Base-by-base conservation (phyloP, 2,329 filamentous ascomycete genomes). In the Fusarium devonianum region DNA sequence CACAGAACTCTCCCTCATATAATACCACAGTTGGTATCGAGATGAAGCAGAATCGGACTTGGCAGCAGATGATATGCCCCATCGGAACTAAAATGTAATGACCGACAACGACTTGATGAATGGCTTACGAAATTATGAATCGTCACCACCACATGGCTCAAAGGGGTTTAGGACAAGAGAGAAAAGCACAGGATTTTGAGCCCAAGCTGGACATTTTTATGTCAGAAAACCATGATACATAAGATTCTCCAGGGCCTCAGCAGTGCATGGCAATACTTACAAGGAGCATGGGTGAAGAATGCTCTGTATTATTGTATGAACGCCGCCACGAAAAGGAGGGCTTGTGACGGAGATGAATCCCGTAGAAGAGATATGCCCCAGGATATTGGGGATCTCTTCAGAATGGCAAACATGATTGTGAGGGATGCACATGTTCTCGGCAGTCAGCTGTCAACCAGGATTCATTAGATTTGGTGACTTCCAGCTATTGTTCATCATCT, bases 1-100 rank as follows among this genome's bases (percentile, higher is more conserved):
- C 4, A 65, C 63, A 66, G 63, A 32, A 65, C 63, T 63, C 63
- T 63, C 54, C 35, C 46, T 42, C 40, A 25, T 28, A 42, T 14
- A 7, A 28, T n/a, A n/a, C 22, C n/a, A n/a, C 4, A 9, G 23
- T 25, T 36, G 30, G 21, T 35, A 28, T 16, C 36, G 17, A n/a
- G 23, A 25, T 30, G 37, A 23, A 18, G 22, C 25, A 14, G 6
- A 22, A 37, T 32, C 13, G 21, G 19, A 7, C n/a, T n/a, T n/a
- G n/a, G n/a, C n/a, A n/a, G n/a, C n/a, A n/a, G n/a, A n/a, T n/a
- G n/a, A n/a, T n/a, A n/a, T n/a, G n/a, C n/a, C n/a, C n/a, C n/a
- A n/a, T n/a, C n/a, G n/a, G 13, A 17, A 44, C 29, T 22, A 26
- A 35, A 45, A 54, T 49, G 45, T 34, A 52, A 60, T 38, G 41